Conservation (phyloP, 106 monocot species). For the Dendrobium chrysotoxum region DNA sequence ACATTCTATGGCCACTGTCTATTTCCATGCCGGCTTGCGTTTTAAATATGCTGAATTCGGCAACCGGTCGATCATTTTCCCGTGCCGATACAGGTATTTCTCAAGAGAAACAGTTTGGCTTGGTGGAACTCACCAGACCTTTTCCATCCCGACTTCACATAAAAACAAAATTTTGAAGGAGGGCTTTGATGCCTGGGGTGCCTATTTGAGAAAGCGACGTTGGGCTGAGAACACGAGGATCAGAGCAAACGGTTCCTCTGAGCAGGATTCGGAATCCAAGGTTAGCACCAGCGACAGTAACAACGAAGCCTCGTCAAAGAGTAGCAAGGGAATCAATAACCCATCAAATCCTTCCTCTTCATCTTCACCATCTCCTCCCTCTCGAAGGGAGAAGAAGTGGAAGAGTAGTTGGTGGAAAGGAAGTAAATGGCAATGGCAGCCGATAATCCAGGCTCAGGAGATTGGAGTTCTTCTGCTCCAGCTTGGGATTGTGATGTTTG, state of each 20-base stretch:
- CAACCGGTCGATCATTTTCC: neutral
- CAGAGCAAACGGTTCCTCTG: conserved; percentile 34
- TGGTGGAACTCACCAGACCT: neutral
- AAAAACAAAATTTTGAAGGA: conserved; percentile 5
- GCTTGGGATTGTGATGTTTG: conserved; percentile 80
- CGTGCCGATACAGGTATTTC: neutral
- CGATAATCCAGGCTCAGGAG: conserved; percentile 74
- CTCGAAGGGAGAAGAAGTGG: conserved; percentile 46
- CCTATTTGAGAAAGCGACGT: conserved; percentile 7
- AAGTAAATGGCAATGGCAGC: conserved; percentile 82
- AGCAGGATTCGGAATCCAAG: conserved; percentile 34
- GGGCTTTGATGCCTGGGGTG: conserved; percentile 23
- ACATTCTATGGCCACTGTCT: neutral
- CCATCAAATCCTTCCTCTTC: neutral
- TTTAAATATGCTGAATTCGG: neutral
- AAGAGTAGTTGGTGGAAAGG: conserved; percentile 57
- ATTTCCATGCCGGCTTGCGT: conserved; percentile 1
- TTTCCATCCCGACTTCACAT: conserved; percentile 1
- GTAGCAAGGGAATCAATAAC: conserved; percentile 10
- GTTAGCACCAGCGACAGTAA: conserved; percentile 6
- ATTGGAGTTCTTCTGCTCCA: conserved; percentile 73
- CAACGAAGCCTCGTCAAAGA: conserved; percentile 8
- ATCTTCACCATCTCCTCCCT: conserved; percentile 22
- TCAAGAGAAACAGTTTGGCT: conserved; percentile 4
- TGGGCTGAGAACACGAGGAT: conserved; percentile 13